These are phyloP conservation scores for Colletotrichum sp. DNA, from an alignment of 2,329 filamentous ascomycete genomes.

Conservation along the genomic window DNA sequence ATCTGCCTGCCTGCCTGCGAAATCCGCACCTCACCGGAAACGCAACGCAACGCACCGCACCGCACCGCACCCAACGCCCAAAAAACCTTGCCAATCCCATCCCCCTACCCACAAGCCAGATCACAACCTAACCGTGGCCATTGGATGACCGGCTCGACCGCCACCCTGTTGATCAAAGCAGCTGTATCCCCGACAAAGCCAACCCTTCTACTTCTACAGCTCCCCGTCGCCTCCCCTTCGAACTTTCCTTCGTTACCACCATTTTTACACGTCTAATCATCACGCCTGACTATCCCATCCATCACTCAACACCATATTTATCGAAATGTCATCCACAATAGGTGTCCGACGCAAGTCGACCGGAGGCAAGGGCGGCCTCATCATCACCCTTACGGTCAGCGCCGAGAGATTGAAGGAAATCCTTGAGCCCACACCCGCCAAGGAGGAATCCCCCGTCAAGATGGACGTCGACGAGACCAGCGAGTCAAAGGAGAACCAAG, in stretches of 20 bases:
- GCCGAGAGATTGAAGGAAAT: conserved; percentile 56
- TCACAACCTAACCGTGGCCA: conserved; percentile 5
- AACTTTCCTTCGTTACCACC: conserved; percentile 1
- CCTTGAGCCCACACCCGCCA: conserved; percentile 45
- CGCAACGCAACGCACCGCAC: not conserved
- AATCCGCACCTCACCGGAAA: not conserved
- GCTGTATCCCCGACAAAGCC: conserved; percentile 15
- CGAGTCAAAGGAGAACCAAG: conserved; percentile 34
- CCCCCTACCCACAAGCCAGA: conserved; percentile 10
- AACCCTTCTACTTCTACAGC: not conserved
- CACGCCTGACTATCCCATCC: not conserved
- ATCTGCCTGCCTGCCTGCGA: not conserved
- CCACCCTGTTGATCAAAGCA: conserved; percentile 21
- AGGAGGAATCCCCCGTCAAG: conserved; percentile 50
- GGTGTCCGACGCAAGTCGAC: conserved; percentile 21
- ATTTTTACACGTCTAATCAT: not conserved
- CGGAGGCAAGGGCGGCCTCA: conserved; percentile 30
- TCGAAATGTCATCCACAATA: conserved; percentile 19
- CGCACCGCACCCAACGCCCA: not conserved
- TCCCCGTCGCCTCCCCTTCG: not conserved
- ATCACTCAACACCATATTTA: not conserved
- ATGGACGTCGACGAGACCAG: conserved; percentile 29
- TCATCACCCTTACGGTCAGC: conserved; percentile 60
- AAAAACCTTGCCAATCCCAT: conserved; percentile 12
- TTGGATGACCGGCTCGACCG: conserved; percentile 22